Percentiles rank a stretch among this genome's conserved stretches.
phyloP scores from a whole-genome alignment of 2,329 filamentous ascomycete species.

The Verruconis gallopava region DNA sequence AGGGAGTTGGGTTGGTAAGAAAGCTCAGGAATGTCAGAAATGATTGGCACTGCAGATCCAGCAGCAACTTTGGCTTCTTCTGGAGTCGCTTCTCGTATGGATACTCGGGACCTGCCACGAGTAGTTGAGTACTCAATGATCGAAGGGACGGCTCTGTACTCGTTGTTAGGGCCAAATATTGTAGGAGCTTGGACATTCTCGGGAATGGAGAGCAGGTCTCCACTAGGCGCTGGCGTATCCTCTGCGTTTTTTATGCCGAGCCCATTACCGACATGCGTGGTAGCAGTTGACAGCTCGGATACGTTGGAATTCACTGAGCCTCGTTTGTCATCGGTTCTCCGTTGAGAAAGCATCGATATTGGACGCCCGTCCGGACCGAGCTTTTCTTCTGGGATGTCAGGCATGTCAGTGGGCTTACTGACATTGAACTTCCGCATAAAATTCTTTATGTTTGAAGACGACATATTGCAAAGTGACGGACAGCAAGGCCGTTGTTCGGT shows the following conservation, averaged over 20 bases:
- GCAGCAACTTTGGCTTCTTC: neutral
- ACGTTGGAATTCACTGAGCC: neutral
- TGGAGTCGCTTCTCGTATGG: neutral
- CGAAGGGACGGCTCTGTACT: slow-evolving; percentile 7
- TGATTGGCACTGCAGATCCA: neutral
- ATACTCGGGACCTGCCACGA: neutral
- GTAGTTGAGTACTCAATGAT: slow-evolving; percentile 5
- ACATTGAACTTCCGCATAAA: slow-evolving; percentile 9
- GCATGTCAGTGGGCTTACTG: slow-evolving; percentile 9
- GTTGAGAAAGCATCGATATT: slow-evolving; percentile 1
- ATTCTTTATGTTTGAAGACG: slow-evolving; percentile 8
- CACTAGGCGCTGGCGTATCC: neutral
- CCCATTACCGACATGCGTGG: neutral
- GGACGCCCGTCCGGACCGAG: slow-evolving; percentile 6
- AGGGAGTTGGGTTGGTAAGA: neutral
- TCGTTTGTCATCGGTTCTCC: slow-evolving; percentile 1
- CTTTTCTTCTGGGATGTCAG: slow-evolving; percentile 8
- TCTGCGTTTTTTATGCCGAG: neutral
- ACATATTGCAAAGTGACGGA: slow-evolving; percentile 5
- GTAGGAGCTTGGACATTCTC: slow-evolving; percentile 5
- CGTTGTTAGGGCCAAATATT: slow-evolving; percentile 5
- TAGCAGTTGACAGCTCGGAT: slow-evolving; percentile 4
- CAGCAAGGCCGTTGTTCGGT: neutral
- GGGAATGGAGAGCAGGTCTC: slow-evolving; percentile 4
- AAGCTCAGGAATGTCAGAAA: neutral